These are phyloP conservation scores for Xanthoceras sorbifolium DNA, from an alignment of 345 rosid genomes.

Conservation along the genomic window DNA sequence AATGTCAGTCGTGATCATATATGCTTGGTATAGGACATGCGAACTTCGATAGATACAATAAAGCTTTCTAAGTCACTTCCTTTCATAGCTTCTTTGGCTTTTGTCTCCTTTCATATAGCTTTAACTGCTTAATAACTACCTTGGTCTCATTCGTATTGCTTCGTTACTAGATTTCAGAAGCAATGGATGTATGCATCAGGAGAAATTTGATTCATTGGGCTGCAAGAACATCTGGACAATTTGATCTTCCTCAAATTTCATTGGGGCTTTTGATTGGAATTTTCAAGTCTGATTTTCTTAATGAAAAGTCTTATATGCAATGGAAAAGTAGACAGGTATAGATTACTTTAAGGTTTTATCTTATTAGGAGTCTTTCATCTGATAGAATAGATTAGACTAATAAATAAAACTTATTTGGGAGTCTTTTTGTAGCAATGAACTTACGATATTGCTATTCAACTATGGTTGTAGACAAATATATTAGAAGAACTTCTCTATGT, in stretches of 20 bases:
- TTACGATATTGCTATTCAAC: conserved; percentile 17
- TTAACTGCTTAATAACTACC: conserved; percentile 7
- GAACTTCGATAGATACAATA: not conserved
- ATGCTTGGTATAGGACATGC: not conserved
- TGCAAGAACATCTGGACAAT: conserved; percentile 47
- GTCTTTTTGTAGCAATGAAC: conserved; percentile 16
- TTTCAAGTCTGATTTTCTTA: conserved; percentile 76
- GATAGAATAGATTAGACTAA: conserved; percentile 7
- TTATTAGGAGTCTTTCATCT: conserved; percentile 4
- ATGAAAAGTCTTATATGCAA: conserved; percentile 74
- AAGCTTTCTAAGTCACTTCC: conserved; percentile 7
- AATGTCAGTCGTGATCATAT: not conserved
- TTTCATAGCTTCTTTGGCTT: no score
- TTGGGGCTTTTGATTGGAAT: conserved; percentile 81
- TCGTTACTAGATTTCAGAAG: conserved; percentile 78
- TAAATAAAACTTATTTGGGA: not conserved
- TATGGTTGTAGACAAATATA: conserved; percentile 60
- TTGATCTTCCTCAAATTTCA: conserved; percentile 79
- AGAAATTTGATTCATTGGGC: conserved; percentile 74
- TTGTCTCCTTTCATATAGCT: conserved; percentile 6
- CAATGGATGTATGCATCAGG: conserved; percentile 69
- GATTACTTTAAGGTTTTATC: conserved; percentile 14
- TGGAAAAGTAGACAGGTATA: conserved; percentile 94
- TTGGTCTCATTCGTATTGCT: conserved; percentile 26
- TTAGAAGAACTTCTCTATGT: conserved; percentile 77